These are phyloP conservation scores for Dendrobium officinale DNA, from an alignment of 106 monocot species.

Conservation along the genomic window DNA sequence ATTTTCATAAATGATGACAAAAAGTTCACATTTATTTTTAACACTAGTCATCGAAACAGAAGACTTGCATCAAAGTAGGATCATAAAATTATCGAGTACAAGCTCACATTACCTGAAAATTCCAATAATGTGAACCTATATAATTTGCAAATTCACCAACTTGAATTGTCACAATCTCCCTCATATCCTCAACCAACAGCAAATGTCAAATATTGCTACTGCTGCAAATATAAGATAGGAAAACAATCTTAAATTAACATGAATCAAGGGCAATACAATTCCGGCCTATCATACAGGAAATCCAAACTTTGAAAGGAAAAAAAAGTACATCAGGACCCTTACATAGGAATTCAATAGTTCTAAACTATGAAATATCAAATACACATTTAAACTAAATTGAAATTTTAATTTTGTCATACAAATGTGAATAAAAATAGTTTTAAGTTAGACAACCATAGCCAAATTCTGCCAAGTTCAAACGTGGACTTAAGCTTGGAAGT, in stretches of 20 bases:
- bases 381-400: not conserved
- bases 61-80: not conserved
- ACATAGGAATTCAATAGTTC: not conserved
- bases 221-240: not conserved
- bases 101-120: slow-evolving; percentile 61
- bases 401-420: not conserved
- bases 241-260: not conserved
- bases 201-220: not conserved
- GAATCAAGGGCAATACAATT: not conserved
- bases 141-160: slow-evolving; percentile 79
- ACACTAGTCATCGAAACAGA: not conserved
- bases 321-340: not conserved
- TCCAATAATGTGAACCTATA: slow-evolving; percentile 95
- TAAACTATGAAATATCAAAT: not conserved
- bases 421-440: too few relatives aligned
- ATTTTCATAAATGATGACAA: not conserved
- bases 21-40: not conserved
- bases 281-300: not conserved
- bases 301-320: not conserved
- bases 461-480: too few relatives aligned
- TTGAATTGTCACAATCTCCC: slow-evolving; percentile 83
- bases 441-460: too few relatives aligned
- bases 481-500: too few relatives aligned
- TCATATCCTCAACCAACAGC: slow-evolving; percentile 37
- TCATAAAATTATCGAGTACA: not conserved